These are phyloP conservation scores for Lasiodiplodia sp. DNA, from an alignment of 2,329 filamentous ascomycete species.

Conservation along the genomic window DNA sequence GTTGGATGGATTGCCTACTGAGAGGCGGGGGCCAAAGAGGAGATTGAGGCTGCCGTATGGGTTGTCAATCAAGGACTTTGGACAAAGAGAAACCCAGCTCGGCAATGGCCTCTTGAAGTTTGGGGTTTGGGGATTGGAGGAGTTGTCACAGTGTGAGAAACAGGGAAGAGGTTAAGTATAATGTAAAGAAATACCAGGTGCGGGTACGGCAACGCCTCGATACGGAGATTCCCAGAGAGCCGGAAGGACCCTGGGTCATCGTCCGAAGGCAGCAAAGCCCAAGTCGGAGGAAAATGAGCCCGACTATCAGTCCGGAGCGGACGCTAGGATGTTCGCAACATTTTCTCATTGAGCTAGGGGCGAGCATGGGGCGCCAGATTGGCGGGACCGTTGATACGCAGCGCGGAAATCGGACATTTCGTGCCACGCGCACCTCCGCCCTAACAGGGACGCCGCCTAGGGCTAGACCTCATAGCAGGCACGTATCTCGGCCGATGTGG, in stretches of 20 bases:
- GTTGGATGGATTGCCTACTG: constrained; percentile 4
- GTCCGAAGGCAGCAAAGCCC: constrained; percentile 11
- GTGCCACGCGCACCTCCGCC: constrained; percentile 5
- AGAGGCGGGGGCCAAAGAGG: not conserved
- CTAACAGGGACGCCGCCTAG: not conserved
- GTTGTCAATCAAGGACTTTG: not conserved
- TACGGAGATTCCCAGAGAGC: constrained; percentile 15
- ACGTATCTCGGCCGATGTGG: constrained; percentile 6
- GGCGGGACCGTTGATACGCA: not conserved
- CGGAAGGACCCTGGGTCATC: not conserved
- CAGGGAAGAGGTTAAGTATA: not conserved
- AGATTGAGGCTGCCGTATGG: not conserved
- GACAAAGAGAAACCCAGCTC: not conserved
- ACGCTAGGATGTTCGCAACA: not conserved
- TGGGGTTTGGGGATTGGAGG: not conserved
- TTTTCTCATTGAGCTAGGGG: not conserved
- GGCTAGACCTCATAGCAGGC: not conserved
- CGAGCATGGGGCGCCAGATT: constrained; percentile 3
- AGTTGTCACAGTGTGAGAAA: constrained; percentile 9
- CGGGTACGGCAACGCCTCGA: not conserved
- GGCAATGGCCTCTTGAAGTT: not conserved
- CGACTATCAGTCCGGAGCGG: constrained; percentile 7
- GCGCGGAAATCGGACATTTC: constrained; percentile 17
- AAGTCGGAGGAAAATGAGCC: constrained; percentile 7
- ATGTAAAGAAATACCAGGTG: constrained; percentile 10